A percentile compares a stretch with the other conserved stretches of the same genome.
Evolutionary conservation across 768 basidiomycete genomes (phyloP).

Genomic region (Atractiella rhizophila): DNA sequence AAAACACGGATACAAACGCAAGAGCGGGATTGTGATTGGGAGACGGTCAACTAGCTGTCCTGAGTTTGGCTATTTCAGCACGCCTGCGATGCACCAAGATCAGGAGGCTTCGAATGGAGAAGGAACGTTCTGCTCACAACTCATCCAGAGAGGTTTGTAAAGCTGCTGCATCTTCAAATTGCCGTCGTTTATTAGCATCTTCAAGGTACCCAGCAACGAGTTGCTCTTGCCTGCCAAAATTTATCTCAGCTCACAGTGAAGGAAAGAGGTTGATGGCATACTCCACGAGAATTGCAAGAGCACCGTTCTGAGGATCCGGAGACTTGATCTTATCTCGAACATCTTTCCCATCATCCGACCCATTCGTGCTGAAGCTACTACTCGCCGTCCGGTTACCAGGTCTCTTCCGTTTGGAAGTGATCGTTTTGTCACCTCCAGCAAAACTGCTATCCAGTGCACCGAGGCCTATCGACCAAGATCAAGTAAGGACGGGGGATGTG

Average conservation of each 20-base stretch:
- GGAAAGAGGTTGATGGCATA: neutral
- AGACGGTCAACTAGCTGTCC: no score
- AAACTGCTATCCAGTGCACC: slow-evolving; percentile 8
- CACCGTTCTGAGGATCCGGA: neutral
- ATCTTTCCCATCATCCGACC: no score
- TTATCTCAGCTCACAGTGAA: neutral
- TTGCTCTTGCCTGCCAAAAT: slow-evolving; percentile 40
- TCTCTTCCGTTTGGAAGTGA: neutral
- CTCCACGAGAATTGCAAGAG: neutral
- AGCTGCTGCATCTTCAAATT: slow-evolving; percentile 83
- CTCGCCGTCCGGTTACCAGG: neutral
- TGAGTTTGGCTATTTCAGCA: no score
- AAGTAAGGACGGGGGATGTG: no score
- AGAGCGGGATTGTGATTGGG: no score
- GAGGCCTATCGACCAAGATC: no score
- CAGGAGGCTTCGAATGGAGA: no score
- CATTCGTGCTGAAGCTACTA: neutral
- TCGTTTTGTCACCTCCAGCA: neutral
- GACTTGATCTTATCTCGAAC: neutral
- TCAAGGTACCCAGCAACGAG: slow-evolving; percentile 69
- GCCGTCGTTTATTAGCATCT: slow-evolving; percentile 66
- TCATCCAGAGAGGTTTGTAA: slow-evolving; percentile 54
- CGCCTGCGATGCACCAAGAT: no score
- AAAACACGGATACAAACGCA: no score
- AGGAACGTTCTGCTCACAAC: slow-evolving; percentile 44